Conservation (phyloP, 2,329 filamentous ascomycete species). For the Talaromyces sp. region DNA sequence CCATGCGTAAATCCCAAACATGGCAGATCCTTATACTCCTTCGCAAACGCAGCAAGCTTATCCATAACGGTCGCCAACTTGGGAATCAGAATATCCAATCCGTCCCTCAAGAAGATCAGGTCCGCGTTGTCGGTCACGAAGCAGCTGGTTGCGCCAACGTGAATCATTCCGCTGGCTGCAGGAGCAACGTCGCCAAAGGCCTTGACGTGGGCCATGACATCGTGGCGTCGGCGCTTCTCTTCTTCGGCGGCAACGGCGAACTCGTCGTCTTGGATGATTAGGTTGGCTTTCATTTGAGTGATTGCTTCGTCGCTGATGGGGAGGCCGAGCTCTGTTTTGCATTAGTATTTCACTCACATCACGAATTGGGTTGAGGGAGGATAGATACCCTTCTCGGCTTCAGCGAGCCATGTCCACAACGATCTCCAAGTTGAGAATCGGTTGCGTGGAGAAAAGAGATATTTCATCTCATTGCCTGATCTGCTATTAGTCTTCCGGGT, state of each 20-base stretch:
- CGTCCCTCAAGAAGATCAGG: conserved; percentile 72
- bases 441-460: conserved; percentile 73
- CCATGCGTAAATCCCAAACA: conserved; percentile 14
- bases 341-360: not conserved
- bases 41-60: conserved; percentile 69
- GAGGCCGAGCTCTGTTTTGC: not conserved
- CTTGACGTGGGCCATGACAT: conserved; percentile 66
- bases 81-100: conserved; percentile 69
- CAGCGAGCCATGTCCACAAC: conserved; percentile 81
- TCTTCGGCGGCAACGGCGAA: conserved; percentile 72
- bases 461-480: conserved; percentile 63
- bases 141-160: conserved; percentile 53
- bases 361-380: too few relatives aligned
- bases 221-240: conserved; percentile 58
- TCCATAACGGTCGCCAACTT: conserved; percentile 77
- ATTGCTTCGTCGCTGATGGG: conserved; percentile 70
- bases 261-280: conserved; percentile 72
- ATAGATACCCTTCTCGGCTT: conserved; percentile 62
- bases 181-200: conserved; percentile 46
- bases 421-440: conserved; percentile 76
- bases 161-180: conserved; percentile 77
- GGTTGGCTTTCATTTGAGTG: conserved; percentile 69
- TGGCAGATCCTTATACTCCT: conserved; percentile 65
- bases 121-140: conserved; percentile 69
- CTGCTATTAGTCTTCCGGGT: not conserved